Conservation (phyloP, 169 alveolate genomes). For the Ichthyophthirius multifiliis region DNA sequence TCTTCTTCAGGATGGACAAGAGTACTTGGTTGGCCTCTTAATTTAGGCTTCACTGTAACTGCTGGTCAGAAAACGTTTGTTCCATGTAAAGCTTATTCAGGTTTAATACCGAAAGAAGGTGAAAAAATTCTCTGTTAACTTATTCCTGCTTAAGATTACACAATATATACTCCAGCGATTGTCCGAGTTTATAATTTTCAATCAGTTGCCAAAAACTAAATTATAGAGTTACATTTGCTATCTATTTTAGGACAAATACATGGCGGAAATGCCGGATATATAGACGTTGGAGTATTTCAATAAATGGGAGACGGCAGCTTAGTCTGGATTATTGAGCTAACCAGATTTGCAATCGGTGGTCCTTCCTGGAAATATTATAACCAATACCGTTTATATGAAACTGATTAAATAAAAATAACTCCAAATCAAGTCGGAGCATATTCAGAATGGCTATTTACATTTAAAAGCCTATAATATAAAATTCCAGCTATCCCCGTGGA, state of each 20-base stretch:
- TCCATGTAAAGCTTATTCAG: conserved; percentile 14
- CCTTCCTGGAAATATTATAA: background rate
- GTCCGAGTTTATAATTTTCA: conserved; percentile 18
- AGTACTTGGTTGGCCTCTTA: background rate
- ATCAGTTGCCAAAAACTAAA: background rate
- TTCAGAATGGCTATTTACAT: background rate
- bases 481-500: background rate
- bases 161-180: conserved; percentile 24
- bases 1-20: no score
- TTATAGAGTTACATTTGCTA: conserved; percentile 22
- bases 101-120: background rate
- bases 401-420: background rate
- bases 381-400: background rate
- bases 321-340: conserved; percentile 14
- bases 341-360: background rate
- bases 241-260: background rate
- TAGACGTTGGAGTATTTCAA: conserved; percentile 7
- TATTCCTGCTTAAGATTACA: background rate
- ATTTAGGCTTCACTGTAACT: background rate
- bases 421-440: conserved; percentile 35
- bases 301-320: conserved; percentile 12
- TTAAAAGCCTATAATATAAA: background rate
- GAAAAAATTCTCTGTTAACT: conserved; percentile 12
- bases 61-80: background rate
- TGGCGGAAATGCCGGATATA: background rate